Percentiles rank a stretch among this genome's conserved stretches.
Conservation (phyloP, 768 basidiomycete species). For the Rhizopogon sp. region DNA sequence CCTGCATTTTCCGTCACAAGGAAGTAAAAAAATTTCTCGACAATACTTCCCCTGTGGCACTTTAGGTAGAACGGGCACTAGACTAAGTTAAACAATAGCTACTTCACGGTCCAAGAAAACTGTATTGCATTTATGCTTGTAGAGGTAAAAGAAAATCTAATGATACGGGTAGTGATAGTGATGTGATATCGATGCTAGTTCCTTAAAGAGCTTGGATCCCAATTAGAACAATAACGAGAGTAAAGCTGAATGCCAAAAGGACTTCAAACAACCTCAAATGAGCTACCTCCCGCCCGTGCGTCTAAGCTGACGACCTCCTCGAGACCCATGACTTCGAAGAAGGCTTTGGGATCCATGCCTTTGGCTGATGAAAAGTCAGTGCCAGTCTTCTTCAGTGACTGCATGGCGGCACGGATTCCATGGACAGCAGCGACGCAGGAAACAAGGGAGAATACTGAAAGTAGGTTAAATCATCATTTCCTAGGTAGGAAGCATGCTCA, state of each 20-base stretch:
- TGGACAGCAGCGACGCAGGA: constrained; percentile 76
- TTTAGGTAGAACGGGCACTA: too few relatives aligned
- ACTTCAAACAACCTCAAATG: constrained; percentile 47
- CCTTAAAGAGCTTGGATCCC: constrained; percentile 6
- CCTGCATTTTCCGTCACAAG: too few relatives aligned
- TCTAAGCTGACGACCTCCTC: constrained; percentile 52
- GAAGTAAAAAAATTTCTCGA: too few relatives aligned
- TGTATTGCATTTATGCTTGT: constrained; percentile 11
- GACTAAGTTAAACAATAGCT: not conserved
- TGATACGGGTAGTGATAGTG: constrained; percentile 15
- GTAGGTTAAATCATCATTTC: not conserved
- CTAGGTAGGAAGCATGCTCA: not conserved
- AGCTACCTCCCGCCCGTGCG: constrained; percentile 50
- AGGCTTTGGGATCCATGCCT: constrained; percentile 74
- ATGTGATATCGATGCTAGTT: constrained; percentile 1
- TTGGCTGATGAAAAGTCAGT: constrained; percentile 58
- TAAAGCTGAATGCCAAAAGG: not conserved
- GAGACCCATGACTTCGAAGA: constrained; percentile 74
- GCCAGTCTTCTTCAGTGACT: constrained; percentile 69
- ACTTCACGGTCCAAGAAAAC: not conserved
- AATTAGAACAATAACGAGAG: not conserved
- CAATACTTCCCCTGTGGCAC: not conserved
- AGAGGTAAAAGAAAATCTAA: constrained; percentile 17
- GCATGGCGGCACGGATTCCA: constrained; percentile 75
- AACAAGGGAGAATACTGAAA: constrained; percentile 66